Evolutionary conservation across 306 rosid genomes (phyloP).

Genomic region (Cicer yamashitae): DNA sequence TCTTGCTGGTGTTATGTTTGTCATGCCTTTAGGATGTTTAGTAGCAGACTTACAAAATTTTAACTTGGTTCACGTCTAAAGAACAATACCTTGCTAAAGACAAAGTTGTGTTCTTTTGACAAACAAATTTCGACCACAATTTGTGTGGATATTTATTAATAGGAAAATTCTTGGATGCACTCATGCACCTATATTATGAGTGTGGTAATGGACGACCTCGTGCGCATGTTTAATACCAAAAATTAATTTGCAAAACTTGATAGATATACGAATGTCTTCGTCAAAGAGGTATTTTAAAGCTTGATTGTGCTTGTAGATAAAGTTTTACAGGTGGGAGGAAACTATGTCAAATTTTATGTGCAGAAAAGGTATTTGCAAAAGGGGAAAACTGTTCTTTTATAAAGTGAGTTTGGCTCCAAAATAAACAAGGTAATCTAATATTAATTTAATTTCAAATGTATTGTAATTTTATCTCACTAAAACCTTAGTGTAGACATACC

Average conservation of each 20-base stretch:
- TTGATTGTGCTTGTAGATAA: conserved; percentile 12
- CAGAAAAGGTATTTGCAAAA: neutral
- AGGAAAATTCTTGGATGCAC: neutral
- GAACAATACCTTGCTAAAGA: neutral
- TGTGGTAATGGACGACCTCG: neutral
- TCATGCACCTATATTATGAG: neutral
- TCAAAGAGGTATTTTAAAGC: conserved; percentile 6
- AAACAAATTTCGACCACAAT: too few relatives aligned
- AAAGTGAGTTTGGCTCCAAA: conserved; percentile 31
- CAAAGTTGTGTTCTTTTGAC: too few relatives aligned
- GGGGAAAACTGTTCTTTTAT: neutral
- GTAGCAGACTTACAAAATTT: neutral
- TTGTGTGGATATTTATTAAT: neutral
- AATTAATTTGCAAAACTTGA: neutral
- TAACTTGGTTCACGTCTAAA: neutral
- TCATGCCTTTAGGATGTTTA: conserved; percentile 4
- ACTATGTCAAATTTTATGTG: conserved; percentile 41
- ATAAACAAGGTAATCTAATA: conserved; percentile 17
- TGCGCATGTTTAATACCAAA: neutral
- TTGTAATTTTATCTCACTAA: conserved; percentile 1
- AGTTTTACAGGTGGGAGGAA: conserved; percentile 42
- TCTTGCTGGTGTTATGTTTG: neutral
- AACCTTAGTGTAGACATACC: conserved; percentile 18
- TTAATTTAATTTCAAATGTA: conserved; percentile 7
- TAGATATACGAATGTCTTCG: neutral